Percentiles rank a stretch among this genome's conserved stretches.
These are phyloP conservation scores for Plantago lanceolata DNA, from an alignment of 305 asterid genomes.

Conservation along the genomic window DNA sequence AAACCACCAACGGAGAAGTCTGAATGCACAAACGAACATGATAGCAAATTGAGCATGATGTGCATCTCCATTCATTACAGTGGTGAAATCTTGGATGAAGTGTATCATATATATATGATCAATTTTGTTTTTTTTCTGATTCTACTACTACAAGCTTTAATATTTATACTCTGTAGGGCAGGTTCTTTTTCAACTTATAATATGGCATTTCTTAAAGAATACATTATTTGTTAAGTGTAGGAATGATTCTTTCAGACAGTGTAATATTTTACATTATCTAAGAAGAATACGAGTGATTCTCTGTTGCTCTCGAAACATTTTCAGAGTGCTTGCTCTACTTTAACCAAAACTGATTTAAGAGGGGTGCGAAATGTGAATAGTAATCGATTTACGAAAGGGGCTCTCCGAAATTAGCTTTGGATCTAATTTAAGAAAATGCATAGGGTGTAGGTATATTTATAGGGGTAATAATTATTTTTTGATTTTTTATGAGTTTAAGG, in stretches of 20 bases:
- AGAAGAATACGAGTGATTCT: no score
- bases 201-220: neutral
- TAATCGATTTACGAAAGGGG: no score
- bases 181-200: no score
- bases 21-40: neutral
- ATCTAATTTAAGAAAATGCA: no score
- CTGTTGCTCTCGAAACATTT: no score
- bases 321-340: no score
- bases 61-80: neutral
- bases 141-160: neutral
- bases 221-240: neutral
- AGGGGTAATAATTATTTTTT: no score
- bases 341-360: no score
- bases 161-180: neutral
- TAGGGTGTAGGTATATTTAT: no score
- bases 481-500: no score
- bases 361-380: no score
- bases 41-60: neutral
- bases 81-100: neutral
- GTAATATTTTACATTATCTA: neutral
- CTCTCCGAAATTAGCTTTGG: no score
- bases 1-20: neutral
- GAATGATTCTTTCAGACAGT: neutral
- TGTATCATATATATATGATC: neutral
- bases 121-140: constrained; percentile 13